A percentile compares a stretch with the other conserved stretches of the same genome.
These are phyloP conservation scores for Entomortierella lignicola DNA, from an alignment of 192 early-diverging fungal genomes.

Conservation along the genomic window DNA sequence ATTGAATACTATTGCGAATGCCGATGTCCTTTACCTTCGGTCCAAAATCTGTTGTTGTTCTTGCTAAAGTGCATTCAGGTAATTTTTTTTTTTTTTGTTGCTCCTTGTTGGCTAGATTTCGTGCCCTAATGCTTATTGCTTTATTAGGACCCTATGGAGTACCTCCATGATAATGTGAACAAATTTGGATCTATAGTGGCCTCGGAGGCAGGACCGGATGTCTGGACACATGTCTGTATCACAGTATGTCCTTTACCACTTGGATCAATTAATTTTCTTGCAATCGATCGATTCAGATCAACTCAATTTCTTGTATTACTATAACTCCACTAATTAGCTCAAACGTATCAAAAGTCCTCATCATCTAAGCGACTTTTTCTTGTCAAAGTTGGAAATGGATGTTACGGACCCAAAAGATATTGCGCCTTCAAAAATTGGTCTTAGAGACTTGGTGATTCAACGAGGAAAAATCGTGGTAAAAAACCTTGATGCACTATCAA, in stretches of 20 bases:
- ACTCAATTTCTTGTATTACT: too few relatives aligned
- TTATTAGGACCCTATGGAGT: constrained; percentile 37
- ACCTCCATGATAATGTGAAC: constrained; percentile 19
- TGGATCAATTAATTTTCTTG: not conserved
- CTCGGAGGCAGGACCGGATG: not conserved
- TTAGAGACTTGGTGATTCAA: constrained; percentile 10
- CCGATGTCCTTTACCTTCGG: constrained; percentile 8
- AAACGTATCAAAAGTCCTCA: constrained; percentile 29
- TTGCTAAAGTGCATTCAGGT: constrained; percentile 45
- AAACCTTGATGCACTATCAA: not conserved
- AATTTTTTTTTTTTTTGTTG: too few relatives aligned
- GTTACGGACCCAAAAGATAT: not conserved
- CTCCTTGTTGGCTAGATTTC: too few relatives aligned
- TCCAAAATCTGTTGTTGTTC: constrained; percentile 15
- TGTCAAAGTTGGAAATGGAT: constrained; percentile 19
- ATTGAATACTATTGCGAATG: constrained; percentile 32
- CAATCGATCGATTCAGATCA: not conserved
- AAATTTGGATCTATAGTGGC: constrained; percentile 9
- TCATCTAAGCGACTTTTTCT: constrained; percentile 32
- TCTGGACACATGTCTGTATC: constrained; percentile 9
- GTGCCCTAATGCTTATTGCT: too few relatives aligned
- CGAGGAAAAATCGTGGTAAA: not conserved
- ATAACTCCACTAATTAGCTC: constrained; percentile 9
- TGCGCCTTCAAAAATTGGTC: constrained; percentile 8
- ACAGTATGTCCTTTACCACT: constrained; percentile 6